Evolutionary conservation across 345 rosid genomes (phyloP).

Genomic region (Eucalyptus sp.): DNA sequence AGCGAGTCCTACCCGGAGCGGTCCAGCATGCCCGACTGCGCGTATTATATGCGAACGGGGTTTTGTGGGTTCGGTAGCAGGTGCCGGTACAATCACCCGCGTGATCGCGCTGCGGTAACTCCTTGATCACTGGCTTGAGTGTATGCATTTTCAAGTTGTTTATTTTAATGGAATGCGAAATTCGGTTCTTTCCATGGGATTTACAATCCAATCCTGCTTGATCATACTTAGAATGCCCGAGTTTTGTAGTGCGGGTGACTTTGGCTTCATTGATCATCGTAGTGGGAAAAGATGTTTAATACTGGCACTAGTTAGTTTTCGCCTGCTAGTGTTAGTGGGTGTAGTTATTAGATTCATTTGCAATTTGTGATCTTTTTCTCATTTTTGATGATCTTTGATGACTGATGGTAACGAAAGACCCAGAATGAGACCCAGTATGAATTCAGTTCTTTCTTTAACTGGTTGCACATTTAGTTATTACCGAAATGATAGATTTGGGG

Average conservation of each 20-base stretch:
- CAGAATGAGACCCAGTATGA: neutral
- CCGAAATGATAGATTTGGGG: neutral
- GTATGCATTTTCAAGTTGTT: neutral
- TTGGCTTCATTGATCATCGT: neutral
- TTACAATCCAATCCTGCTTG: neutral
- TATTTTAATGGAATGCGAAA: neutral
- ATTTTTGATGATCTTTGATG: neutral
- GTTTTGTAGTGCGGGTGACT: neutral
- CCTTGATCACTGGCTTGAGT: neutral
- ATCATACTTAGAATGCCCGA: neutral
- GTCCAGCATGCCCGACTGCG: slow-evolving; percentile 74
- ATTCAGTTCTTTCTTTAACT: neutral
- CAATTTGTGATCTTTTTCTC: neutral
- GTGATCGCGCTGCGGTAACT: slow-evolving; percentile 72
- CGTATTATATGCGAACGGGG: slow-evolving; percentile 90
- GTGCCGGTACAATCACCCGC: slow-evolving; percentile 97
- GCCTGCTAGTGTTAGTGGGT: neutral
- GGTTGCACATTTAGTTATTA: neutral
- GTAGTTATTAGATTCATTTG: neutral
- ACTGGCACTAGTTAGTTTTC: neutral
- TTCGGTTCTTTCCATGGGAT: neutral
- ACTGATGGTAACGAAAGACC: neutral
- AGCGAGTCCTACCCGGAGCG: slow-evolving; percentile 70
- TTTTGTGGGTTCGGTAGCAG: slow-evolving; percentile 66
- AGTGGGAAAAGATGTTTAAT: neutral